These are phyloP conservation scores for Sclerotinia spermophila DNA, from an alignment of 2,329 filamentous ascomycete genomes.

Conservation along the genomic window DNA sequence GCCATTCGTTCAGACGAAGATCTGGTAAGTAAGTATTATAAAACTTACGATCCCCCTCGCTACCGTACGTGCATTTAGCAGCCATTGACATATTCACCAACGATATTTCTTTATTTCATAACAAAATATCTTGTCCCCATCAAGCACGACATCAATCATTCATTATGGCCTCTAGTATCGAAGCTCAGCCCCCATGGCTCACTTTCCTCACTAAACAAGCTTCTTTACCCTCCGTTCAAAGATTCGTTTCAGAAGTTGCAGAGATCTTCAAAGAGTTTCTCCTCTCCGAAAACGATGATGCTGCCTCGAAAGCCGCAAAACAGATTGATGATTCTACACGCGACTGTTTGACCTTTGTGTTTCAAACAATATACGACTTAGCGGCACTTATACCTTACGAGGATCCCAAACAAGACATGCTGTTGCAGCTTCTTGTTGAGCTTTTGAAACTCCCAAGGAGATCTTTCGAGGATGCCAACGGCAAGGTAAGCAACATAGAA, in stretches of 20 bases:
- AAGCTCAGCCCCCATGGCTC: neutral
- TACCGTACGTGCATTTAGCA: neutral
- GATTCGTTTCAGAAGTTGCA: neutral
- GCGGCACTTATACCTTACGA: neutral
- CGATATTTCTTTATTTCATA: neutral
- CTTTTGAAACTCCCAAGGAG: neutral
- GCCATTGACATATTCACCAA: neutral
- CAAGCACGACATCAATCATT: neutral
- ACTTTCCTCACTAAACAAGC: neutral
- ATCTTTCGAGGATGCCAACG: neutral
- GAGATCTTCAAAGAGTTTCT: neutral
- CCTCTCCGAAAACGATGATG: neutral
- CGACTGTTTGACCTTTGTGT: neutral
- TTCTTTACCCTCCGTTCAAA: neutral
- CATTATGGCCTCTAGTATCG: neutral
- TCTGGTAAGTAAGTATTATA: neutral
- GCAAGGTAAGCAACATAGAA: neutral
- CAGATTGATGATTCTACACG: neutral
- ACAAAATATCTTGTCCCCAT: neutral
- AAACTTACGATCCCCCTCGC: no score
- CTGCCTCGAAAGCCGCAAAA: neutral
- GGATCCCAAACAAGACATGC: neutral
- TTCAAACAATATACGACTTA: neutral
- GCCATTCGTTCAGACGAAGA: neutral
- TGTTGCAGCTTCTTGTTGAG: neutral